phyloP scores from a whole-genome alignment of 352 stramenopile genomes.

The Globisporangium spiculum region DNA sequence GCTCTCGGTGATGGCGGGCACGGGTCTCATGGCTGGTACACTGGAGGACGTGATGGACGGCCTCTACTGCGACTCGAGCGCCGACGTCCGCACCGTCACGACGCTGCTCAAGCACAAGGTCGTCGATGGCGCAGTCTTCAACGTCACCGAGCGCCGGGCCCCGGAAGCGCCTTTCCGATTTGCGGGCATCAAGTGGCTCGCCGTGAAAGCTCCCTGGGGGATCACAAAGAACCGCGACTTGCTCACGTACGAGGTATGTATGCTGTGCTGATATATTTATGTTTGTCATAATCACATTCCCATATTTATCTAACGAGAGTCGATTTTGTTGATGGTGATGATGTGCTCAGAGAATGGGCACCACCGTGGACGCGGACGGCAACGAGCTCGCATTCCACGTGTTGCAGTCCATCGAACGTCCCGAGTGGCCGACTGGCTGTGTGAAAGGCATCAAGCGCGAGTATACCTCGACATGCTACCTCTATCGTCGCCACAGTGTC shows the following conservation, averaged over 20 bases:
- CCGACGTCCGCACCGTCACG: constrained; percentile 29
- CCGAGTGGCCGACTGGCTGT: constrained; percentile 36
- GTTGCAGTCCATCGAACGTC: constrained; percentile 38
- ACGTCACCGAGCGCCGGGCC: constrained; percentile 26
- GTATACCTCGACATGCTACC: constrained; percentile 33
- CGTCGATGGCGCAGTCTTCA: constrained; percentile 31
- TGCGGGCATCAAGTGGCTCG: constrained; percentile 47
- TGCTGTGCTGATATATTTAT: not conserved
- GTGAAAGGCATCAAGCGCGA: constrained; percentile 34
- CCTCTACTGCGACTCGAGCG: constrained; percentile 36
- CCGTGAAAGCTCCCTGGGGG: constrained; percentile 26
- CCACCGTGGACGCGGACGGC: constrained; percentile 23
- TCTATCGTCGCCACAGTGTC: constrained; percentile 28
- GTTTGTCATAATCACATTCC: not conserved
- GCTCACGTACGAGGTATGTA: constrained; percentile 35
- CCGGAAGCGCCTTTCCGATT: constrained; percentile 35
- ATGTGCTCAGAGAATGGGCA: constrained; percentile 28
- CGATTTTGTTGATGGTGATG: not conserved
- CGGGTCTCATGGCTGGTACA: constrained; percentile 8
- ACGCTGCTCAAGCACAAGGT: constrained; percentile 31
- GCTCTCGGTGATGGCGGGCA: constrained; percentile 11
- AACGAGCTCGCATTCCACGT: constrained; percentile 43
- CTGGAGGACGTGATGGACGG: constrained; percentile 40
- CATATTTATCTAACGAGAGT: not conserved
- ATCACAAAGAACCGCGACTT: constrained; percentile 31